Evolutionary conservation across 2,329 filamentous ascomycete species (phyloP), one percentile per base, ranked within the genome.

Genomic region (Aspergillus sergii): DNA sequence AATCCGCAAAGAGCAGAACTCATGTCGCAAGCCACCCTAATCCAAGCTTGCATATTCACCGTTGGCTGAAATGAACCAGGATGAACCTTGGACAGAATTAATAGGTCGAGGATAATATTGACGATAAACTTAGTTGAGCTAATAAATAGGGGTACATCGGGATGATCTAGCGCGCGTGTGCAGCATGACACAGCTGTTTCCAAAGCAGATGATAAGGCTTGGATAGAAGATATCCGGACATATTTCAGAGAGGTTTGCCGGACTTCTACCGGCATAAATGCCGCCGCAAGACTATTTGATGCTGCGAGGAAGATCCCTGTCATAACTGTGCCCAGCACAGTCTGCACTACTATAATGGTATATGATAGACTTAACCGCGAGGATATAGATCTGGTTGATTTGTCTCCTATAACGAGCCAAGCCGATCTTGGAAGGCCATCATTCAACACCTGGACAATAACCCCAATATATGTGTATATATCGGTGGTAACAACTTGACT

Each of bases 381-480:
- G 0, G 76, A 63, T 0, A 84, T 72, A 0, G 79, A 78, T 1
- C 88, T 83, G 0, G 84, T 86, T 0, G 85, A 76, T 32, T 83
- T 83, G 74, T 92, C 88, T 9, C 88, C 89, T 61, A 92, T 91
- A 61, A 91, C 83, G 7, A 88, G 80, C 86, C 88, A 93, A 0
- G 88, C 83, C 0, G 89, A 87, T 26, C 89, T 83, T 0, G 89
- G 89, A 0, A 93, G 84, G 0, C 90, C 89, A 72, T 93, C 90
- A 66, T 92, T 92, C 19, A 93, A 75, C 0, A 91, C 88, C 71
- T 92, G 88, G 1, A 84, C 85, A 0, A 91, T 81, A 0, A 88
- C 84, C 23, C 85, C 83, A 63, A 92, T 90, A 73, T 92, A 92
- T 0, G 88, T 91, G 74, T 90, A 91, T 0, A 84, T 79, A 62